Conservation (phyloP, 129 eudicot genomes). For the Rutidosis leptorrhynchoides region DNA sequence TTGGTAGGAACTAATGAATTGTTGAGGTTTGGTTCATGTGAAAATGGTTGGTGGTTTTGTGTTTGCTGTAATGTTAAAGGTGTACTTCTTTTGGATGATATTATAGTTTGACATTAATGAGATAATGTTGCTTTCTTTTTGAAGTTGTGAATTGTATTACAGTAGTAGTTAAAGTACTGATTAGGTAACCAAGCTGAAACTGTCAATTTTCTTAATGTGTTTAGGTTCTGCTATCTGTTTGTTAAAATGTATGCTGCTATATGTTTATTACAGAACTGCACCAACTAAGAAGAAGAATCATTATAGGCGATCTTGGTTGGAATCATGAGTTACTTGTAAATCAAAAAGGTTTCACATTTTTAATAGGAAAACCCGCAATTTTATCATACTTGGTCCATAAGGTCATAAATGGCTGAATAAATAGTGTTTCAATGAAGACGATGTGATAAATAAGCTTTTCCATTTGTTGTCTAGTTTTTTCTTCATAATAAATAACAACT, state of each 20-base stretch:
- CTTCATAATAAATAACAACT: too few species aligned
- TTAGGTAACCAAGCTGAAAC: constrained; percentile 13
- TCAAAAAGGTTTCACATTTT: not conserved
- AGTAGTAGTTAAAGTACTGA: not conserved
- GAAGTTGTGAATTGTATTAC: constrained; percentile 7
- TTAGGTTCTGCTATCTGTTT: constrained; percentile 3
- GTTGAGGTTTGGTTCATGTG: constrained; percentile 27
- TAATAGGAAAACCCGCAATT: not conserved
- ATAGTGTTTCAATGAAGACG: not conserved
- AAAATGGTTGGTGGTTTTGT: constrained; percentile 15
- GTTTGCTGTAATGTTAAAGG: constrained; percentile 4
- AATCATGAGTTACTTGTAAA: too few species aligned
- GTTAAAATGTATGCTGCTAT: not conserved
- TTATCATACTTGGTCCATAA: not conserved
- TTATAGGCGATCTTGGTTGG: too few species aligned
- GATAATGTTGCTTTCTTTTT: not conserved
- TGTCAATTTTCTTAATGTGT: not conserved
- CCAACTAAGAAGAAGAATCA: too few species aligned
- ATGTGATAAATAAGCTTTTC: not conserved
- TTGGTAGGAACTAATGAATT: constrained; percentile 70
- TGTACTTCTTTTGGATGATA: constrained; percentile 13
- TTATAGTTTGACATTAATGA: constrained; percentile 6
- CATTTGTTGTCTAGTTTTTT: not conserved
- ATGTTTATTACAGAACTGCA: not conserved
- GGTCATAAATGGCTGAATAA: not conserved